Conservation (phyloP, 352 stramenopile genomes). For the Peronospora belbahrii region DNA sequence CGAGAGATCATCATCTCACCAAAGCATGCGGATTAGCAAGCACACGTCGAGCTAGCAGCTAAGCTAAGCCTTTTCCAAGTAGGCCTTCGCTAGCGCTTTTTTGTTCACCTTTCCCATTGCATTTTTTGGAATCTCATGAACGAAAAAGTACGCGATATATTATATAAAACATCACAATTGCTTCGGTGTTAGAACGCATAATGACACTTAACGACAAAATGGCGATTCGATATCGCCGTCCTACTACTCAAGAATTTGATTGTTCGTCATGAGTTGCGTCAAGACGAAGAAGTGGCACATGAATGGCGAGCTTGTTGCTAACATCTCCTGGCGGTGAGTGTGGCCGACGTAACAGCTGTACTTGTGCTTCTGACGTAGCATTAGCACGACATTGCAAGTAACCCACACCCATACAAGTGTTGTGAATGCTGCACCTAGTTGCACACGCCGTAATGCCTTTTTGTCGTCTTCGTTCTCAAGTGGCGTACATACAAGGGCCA, state of each 20-base stretch:
- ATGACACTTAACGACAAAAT: too few relatives aligned
- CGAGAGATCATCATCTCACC: constrained; percentile 24
- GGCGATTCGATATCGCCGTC: too few relatives aligned
- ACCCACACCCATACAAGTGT: constrained; percentile 61
- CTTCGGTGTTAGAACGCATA: too few relatives aligned
- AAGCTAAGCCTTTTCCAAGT: constrained; percentile 14
- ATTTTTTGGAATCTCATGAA: constrained; percentile 86
- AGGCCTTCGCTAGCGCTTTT: constrained; percentile 64
- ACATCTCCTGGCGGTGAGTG: neutral
- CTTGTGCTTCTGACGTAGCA: constrained; percentile 17
- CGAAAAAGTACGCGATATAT: constrained; percentile 70
- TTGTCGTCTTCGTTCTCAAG: neutral
- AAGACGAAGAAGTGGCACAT: constrained; percentile 25
- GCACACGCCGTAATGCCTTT: constrained; percentile 10
- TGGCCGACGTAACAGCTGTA: constrained; percentile 44
- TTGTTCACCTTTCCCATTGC: constrained; percentile 93
- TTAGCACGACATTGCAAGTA: constrained; percentile 25
- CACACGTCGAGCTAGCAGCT: neutral
- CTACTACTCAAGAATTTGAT: too few relatives aligned
- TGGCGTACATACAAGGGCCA: constrained; percentile 25
- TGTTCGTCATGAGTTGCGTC: neutral
- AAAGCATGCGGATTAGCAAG: constrained; percentile 15
- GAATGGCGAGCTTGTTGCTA: constrained; percentile 12
- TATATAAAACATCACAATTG: too few relatives aligned
- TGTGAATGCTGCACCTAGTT: constrained; percentile 54